These are phyloP conservation scores for Dalbergia oliveri DNA, from an alignment of 306 rosid genomes.

Conservation along the genomic window DNA sequence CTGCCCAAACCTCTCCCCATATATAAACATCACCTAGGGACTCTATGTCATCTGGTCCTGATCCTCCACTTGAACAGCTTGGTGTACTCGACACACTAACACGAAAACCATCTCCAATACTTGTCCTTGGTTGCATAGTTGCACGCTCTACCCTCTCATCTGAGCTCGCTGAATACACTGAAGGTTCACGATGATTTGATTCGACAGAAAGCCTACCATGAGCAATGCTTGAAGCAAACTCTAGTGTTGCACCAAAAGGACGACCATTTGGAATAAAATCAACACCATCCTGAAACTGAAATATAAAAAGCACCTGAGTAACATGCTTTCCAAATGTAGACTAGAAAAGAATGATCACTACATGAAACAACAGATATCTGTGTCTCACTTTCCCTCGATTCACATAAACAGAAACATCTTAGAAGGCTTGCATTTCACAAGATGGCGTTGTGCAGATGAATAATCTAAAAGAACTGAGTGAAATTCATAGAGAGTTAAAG, in stretches of 20 bases:
- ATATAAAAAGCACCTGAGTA: slow-evolving; percentile 20
- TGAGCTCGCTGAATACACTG: slow-evolving; percentile 55
- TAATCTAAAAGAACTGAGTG: background rate
- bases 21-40: slow-evolving; percentile 93
- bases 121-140: slow-evolving; percentile 85
- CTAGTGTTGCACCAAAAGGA: slow-evolving; percentile 62
- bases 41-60: slow-evolving; percentile 97
- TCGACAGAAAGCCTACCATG: slow-evolving; percentile 61
- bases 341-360: background rate
- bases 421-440: background rate
- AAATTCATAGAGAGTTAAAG: slow-evolving; percentile 2
- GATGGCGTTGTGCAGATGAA: background rate
- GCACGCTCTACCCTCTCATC: slow-evolving; percentile 69
- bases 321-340: slow-evolving; percentile 22
- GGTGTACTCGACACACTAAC: slow-evolving; percentile 85
- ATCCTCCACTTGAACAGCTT: slow-evolving; percentile 86
- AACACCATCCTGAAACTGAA: slow-evolving; percentile 57
- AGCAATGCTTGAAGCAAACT: slow-evolving; percentile 53
- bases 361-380: background rate
- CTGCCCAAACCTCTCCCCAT: slow-evolving; percentile 93
- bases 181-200: slow-evolving; percentile 51
- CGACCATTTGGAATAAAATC: slow-evolving; percentile 49
- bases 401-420: background rate
- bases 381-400: background rate
- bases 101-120: slow-evolving; percentile 86